A percentile compares a stretch with the other conserved stretches of the same genome.
Conservation (phyloP, 2,329 filamentous ascomycete genomes). For the Grosmannia huntii region DNA sequence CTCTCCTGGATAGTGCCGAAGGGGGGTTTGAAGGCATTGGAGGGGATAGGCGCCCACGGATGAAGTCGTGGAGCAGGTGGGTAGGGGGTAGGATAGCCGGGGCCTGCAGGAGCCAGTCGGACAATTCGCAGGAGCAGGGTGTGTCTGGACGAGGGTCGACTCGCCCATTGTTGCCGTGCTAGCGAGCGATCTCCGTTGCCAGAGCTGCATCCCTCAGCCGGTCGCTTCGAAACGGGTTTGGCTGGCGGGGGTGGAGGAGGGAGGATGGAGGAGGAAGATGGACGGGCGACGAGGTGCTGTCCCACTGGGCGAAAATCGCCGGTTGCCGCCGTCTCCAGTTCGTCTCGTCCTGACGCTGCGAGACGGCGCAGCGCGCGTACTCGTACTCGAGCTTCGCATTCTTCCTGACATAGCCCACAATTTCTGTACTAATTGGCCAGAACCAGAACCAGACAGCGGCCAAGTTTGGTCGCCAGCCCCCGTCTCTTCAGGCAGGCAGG, state of each 20-base stretch:
- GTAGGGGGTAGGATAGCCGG: background rate
- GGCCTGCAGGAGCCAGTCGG: slow-evolving; percentile 1
- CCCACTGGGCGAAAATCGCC: background rate
- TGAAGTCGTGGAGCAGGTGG: background rate
- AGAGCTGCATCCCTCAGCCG: background rate
- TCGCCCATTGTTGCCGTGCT: background rate
- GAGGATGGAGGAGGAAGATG: no score
- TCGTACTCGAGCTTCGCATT: background rate
- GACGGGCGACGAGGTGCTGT: background rate
- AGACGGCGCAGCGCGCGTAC: background rate
- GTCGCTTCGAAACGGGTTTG: background rate
- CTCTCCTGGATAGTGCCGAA: no score
- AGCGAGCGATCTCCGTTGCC: background rate
- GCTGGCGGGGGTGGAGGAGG: background rate
- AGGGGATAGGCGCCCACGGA: no score
- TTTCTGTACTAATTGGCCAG: background rate
- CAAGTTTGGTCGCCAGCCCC: slow-evolving; percentile 4
- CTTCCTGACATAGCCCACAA: background rate
- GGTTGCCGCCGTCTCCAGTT: background rate
- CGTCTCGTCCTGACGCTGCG: no score
- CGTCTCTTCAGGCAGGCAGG: slow-evolving; percentile 4
- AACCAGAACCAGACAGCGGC: slow-evolving; percentile 4
- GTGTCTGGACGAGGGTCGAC: background rate
- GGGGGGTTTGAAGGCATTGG: no score
- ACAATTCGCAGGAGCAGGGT: background rate